Evolutionary conservation across 2,329 filamentous ascomycete species (phyloP), one percentile per base, ranked within the genome.

Genomic region (Penicillium sp.): DNA sequence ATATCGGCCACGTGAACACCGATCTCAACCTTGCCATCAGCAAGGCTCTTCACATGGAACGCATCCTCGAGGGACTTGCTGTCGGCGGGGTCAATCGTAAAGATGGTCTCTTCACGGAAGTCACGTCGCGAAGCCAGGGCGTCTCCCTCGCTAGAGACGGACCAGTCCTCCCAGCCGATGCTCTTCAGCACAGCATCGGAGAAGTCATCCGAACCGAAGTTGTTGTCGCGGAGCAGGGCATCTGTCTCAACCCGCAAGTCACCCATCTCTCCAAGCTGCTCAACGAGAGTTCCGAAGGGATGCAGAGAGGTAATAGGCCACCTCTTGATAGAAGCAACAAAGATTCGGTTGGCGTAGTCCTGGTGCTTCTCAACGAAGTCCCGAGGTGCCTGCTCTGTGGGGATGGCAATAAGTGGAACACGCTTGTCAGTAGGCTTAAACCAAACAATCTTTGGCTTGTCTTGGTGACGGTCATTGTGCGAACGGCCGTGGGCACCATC

Each of bases 231-330:
- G 51, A 99, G 85, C 57, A 99, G 85, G 57, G 94, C 94, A 79
- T 99, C 94, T 2, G 94, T 99, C 79, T 99, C 94, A 57, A 99
- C 93, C 80, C 93, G 96, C 67, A 96, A 84, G 73, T 99, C 92
- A 65, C 94, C 94, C 90, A 97, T 97, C 74, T 91, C 91, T 62
- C 94, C 94, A 54, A 99, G 88, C 78, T 96, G 91, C 79, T 99
- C 94, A 54, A 97, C 93, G 47, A 99, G 86, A 9, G 94, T 99
- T 73, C 94, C 94, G 70, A 99, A 99, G 33, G 94, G 94, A 79
- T 99, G 94, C 56, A 99, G 86, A n/a, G 94, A 99, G 29, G 94
- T 99, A 71, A 99, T 99, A 62, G 94, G 94, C 94, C 94, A 99
- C 72, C 94, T 87, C 84, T 99, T 99, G 78, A 99, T 99, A 80